These are phyloP conservation scores for Rhodotorula mucilaginosa DNA, from an alignment of 1,284 basidiomycete genomes.

Conservation along the genomic window DNA sequence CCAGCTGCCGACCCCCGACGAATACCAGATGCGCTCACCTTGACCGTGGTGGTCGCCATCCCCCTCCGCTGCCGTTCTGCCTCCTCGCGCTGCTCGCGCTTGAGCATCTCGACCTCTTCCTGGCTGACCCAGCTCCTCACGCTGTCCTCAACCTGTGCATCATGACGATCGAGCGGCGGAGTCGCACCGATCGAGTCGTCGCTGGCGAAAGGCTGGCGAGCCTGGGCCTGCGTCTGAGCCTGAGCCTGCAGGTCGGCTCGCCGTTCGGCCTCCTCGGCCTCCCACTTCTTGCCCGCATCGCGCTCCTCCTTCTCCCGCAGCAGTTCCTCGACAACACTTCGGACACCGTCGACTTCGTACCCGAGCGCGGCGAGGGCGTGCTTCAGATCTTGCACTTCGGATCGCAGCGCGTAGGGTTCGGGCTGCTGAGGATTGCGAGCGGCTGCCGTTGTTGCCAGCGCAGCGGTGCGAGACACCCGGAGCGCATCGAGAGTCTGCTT, in stretches of 20 bases:
- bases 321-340: constrained; percentile 37
- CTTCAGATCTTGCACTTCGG: constrained; percentile 28
- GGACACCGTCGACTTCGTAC: constrained; percentile 36
- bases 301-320: constrained; percentile 27
- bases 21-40: background rate
- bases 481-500: constrained; percentile 8
- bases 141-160: background rate
- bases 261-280: constrained; percentile 23
- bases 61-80: background rate
- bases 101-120: constrained; percentile 11
- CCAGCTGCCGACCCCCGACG: background rate
- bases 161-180: background rate
- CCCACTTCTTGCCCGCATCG: constrained; percentile 9
- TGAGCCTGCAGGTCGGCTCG: background rate
- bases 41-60: background rate
- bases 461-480: constrained; percentile 1
- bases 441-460: background rate
- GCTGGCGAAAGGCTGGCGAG: background rate
- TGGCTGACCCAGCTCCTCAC: background rate
- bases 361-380: constrained; percentile 30
- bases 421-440: too few relatives aligned
- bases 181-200: background rate
- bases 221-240: background rate
- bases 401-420: constrained; percentile 3
- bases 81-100: constrained; percentile 2